Conservation (phyloP, 768 basidiomycete species). For the Lepiota brunneoincarnata region DNA sequence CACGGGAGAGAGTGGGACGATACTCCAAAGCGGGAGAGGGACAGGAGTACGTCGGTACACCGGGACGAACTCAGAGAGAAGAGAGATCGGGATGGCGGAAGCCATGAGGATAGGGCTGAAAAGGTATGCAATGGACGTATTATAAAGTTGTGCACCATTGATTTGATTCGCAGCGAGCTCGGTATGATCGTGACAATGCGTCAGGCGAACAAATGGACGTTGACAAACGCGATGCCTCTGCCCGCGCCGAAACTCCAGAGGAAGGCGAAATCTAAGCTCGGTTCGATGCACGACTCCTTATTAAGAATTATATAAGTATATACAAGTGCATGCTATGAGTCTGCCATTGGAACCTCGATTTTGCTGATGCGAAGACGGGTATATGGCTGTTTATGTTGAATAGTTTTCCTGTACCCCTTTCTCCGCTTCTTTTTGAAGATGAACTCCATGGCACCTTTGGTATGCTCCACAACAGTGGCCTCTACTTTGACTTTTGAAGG, state of each 20-base stretch:
- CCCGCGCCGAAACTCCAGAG: constrained; percentile 77
- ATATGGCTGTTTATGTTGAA: constrained; percentile 91
- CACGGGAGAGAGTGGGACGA: constrained; percentile 48
- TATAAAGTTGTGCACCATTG: constrained; percentile 13
- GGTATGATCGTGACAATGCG: constrained; percentile 43
- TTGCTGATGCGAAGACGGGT: constrained; percentile 92
- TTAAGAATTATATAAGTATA: constrained; percentile 16
- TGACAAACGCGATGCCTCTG: constrained; percentile 38
- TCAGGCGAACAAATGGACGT: constrained; percentile 38
- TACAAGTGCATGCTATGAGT: constrained; percentile 21
- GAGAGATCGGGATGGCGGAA: constrained; percentile 49
- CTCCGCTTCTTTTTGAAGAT: constrained; percentile 97
- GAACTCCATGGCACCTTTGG: constrained; percentile 88
- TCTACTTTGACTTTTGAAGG: constrained; percentile 65
- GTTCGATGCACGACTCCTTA: constrained; percentile 11
- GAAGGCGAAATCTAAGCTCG: constrained; percentile 75
- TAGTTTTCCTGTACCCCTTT: constrained; percentile 96
- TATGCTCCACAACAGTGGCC: constrained; percentile 96
- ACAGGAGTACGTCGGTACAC: constrained; percentile 32
- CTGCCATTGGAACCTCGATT: constrained; percentile 48
- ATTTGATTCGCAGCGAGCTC: constrained; percentile 41
- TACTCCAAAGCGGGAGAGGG: constrained; percentile 34
- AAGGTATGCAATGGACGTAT: constrained; percentile 44
- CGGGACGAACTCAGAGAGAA: constrained; percentile 53
- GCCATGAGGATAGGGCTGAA: constrained; percentile 57